These are phyloP conservation scores for Leccinum rimulosum DNA, from an alignment of 768 basidiomycete species.

Conservation along the genomic window DNA sequence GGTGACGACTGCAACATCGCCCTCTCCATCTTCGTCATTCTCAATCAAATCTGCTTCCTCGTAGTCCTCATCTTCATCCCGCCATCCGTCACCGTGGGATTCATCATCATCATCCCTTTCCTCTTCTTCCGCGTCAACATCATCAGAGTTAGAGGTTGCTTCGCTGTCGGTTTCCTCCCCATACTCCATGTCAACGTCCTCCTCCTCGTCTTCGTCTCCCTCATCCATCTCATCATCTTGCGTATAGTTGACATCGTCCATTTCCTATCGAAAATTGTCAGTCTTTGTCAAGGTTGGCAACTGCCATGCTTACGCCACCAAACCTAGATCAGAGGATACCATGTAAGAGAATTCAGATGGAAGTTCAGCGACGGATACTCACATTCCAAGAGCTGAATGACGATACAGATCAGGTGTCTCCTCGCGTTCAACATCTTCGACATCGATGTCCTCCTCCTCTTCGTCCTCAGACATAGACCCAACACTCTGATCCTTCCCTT, in stretches of 20 bases:
- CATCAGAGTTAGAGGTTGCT: constrained; percentile 74
- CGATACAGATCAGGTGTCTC: constrained; percentile 94
- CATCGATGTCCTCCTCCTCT: constrained; percentile 55
- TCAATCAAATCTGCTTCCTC: constrained; percentile 62
- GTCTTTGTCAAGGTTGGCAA: constrained; percentile 11
- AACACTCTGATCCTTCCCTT: constrained; percentile 43
- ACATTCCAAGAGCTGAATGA: constrained; percentile 95
- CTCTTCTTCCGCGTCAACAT: constrained; percentile 64
- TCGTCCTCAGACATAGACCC: constrained; percentile 46
- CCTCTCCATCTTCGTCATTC: constrained; percentile 55
- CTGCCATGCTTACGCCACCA: constrained; percentile 63
- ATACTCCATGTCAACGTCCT: constrained; percentile 86
- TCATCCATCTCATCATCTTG: constrained; percentile 78
- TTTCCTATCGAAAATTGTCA: constrained; percentile 52
- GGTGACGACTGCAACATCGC: constrained; percentile 48
- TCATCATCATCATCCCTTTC: constrained; percentile 58
- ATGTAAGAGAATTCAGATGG: constrained; percentile 7
- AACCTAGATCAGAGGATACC: constrained; percentile 41
- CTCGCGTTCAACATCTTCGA: constrained; percentile 56
- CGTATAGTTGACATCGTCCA: constrained; percentile 74
- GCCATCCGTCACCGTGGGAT: constrained; percentile 48
- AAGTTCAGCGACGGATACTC: constrained; percentile 27
- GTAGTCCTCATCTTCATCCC: constrained; percentile 51
- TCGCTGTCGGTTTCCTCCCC: constrained; percentile 82
- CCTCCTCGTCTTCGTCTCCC: constrained; percentile 76